These are phyloP conservation scores for Rutstroemia sp. DNA, from an alignment of 2,329 filamentous ascomycete species.

Conservation along the genomic window DNA sequence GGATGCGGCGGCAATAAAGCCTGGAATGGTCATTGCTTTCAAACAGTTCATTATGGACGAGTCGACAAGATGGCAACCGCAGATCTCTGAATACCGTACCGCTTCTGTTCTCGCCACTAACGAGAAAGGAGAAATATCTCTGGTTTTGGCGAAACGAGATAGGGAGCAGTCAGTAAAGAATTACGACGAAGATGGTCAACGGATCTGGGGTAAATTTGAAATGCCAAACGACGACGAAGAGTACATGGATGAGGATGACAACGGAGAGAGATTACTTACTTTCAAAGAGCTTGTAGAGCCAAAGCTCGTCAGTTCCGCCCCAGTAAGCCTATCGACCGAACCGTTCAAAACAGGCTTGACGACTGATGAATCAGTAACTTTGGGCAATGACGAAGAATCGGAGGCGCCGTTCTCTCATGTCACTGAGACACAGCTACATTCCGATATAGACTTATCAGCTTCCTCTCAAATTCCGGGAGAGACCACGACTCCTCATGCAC, in stretches of 20 bases:
- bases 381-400: background rate
- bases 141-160: conserved; percentile 65
- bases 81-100: conserved; percentile 53
- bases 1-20: conserved; percentile 38
- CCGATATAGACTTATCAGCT: conserved; percentile 8
- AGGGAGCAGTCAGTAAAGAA: conserved; percentile 47
- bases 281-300: conserved; percentile 62
- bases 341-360: conserved; percentile 1
- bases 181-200: conserved; percentile 62
- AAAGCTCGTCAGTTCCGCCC: conserved; percentile 48
- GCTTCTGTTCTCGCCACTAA: conserved; percentile 53
- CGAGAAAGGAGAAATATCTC: conserved; percentile 45
- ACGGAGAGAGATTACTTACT: conserved; percentile 51
- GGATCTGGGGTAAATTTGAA: conserved; percentile 74
- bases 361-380: conserved; percentile 5
- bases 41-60: conserved; percentile 55
- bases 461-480: background rate
- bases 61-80: conserved; percentile 59
- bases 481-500: background rate
- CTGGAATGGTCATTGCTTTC: conserved; percentile 63
- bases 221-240: conserved; percentile 58
- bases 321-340: conserved; percentile 20
- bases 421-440: conserved; percentile 23
- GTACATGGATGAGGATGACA: conserved; percentile 42
- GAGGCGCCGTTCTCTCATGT: conserved; percentile 24